Evolutionary conservation across 768 basidiomycete genomes (phyloP), one percentile per base, ranked within the genome.

Genomic region (Roridomyces roridus): DNA sequence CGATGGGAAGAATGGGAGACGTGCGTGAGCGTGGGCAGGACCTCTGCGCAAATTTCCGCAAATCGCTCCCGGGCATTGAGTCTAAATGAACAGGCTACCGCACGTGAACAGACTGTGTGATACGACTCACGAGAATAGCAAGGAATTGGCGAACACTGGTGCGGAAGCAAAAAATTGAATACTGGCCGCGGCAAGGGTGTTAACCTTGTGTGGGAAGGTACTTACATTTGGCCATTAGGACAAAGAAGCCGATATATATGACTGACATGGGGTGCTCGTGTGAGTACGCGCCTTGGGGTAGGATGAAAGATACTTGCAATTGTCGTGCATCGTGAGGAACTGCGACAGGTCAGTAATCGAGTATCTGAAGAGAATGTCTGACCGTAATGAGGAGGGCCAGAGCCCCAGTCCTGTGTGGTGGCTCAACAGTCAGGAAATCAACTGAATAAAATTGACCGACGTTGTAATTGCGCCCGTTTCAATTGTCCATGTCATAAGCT

Each of bases 401-500:
- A 10, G 52, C 52, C 6, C 52, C 52, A 23, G 45, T 11, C 3
- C 52, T 54, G 35, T 11, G 39, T 20, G 5, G 26, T n/a, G n/a
- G n/a, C n/a, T n/a, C n/a, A 7, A 2, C 24, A 10, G 35, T 54
- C 26, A 46, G 26, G 9, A 31, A 14, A 14, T 18, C 28, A 21
- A 12, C 15, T 2, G 29, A 29, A 9, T 1, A 2, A 17, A 34
- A 20, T 12, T 52, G 34, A 10, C 39, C 14, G 8, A 54, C 52
- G 37, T 54, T 11, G 52, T 54, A 17, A 54, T 31, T 46, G 52
- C 52, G 24, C 52, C 52, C 35, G 52, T 54, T 14, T 54, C 52
- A 18, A 54, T 46, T 15, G 52, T 37, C 52, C 52, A 46, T 11
- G 52, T 54, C 52, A 54, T 54, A 26, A 54, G 44, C 18, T 46